These are phyloP conservation scores for Dryadomyces quercus-mongolicae DNA, from an alignment of 2,329 filamentous ascomycete species.

Conservation along the genomic window DNA sequence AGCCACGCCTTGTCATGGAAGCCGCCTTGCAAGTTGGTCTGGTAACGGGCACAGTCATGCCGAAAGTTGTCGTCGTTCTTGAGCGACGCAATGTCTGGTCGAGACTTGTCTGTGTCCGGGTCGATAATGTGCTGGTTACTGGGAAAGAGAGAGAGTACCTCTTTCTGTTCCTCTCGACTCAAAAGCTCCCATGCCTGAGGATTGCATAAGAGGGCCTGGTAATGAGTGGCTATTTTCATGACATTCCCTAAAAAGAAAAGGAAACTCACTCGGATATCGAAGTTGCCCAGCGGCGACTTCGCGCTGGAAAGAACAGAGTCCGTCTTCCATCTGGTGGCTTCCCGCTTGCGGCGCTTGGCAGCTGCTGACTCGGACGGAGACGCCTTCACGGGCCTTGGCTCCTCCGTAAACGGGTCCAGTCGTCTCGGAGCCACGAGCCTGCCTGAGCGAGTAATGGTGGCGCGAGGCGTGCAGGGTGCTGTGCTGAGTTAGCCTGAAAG, in stretches of 20 bases:
- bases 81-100: constrained; percentile 23
- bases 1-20: constrained; percentile 42
- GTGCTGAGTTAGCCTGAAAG: not conserved
- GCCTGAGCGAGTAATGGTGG: constrained; percentile 2
- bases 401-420: not conserved
- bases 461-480: not conserved
- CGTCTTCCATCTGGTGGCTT: constrained; percentile 14
- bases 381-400: not conserved
- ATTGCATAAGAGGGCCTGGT: constrained; percentile 23
- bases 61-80: constrained; percentile 30
- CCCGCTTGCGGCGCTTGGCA: constrained; percentile 8
- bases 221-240: not conserved
- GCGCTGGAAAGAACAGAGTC: constrained; percentile 22
- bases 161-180: constrained; percentile 18
- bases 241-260: not conserved
- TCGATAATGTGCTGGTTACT: constrained; percentile 19
- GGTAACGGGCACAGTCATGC: constrained; percentile 27
- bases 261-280: constrained; percentile 22
- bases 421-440: not conserved
- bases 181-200: constrained; percentile 26
- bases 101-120: constrained; percentile 18
- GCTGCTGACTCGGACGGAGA: constrained; percentile 1
- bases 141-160: constrained; percentile 25
- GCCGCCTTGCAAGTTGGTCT: constrained; percentile 32
- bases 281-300: constrained; percentile 21